These are phyloP conservation scores for Ochetophila trinervis DNA, from an alignment of 306 rosid genomes.

Conservation along the genomic window DNA sequence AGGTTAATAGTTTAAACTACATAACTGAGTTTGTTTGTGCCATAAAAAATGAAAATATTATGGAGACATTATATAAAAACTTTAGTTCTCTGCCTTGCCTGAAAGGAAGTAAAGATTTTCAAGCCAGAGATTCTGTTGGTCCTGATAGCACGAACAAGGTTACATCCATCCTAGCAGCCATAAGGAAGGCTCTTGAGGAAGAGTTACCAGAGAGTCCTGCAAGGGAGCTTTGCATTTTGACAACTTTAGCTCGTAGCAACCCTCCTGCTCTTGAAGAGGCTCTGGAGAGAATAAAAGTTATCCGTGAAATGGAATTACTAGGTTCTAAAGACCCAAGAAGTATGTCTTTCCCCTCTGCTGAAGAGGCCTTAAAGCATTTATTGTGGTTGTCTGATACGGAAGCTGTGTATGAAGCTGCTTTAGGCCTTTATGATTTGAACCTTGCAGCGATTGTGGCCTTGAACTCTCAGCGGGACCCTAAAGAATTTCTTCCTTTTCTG, in stretches of 20 bases:
- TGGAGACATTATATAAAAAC: conserved; percentile 62
- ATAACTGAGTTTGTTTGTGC: conserved; percentile 96
- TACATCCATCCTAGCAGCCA: conserved; percentile 66
- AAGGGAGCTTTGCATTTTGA: conserved; percentile 91
- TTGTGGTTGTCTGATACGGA: conserved; percentile 89
- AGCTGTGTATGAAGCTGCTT: conserved; percentile 85
- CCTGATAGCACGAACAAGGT: conserved; percentile 56
- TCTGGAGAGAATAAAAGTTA: conserved; percentile 71
- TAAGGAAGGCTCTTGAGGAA: conserved; percentile 84
- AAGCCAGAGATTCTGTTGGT: conserved; percentile 33
- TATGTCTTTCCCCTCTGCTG: conserved; percentile 70
- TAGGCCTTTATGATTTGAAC: conserved; percentile 93
- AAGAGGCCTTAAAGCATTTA: conserved; percentile 94
- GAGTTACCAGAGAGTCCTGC: conserved; percentile 68
- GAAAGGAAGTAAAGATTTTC: conserved; percentile 38
- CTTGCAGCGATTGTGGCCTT: conserved; percentile 95
- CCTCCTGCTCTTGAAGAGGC: conserved; percentile 97
- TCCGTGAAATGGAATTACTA: conserved; percentile 80
- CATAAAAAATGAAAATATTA: conserved; percentile 67
- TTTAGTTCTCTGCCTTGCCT: conserved; percentile 38
- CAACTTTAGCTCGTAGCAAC: conserved; percentile 88
- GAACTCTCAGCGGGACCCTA: conserved; percentile 96
- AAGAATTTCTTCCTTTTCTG: conserved; percentile 88
- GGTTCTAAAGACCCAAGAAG: conserved; percentile 53
- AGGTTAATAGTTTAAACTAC: conserved; percentile 75